Evolutionary conservation across 352 stramenopile genomes (phyloP).

Genomic region (Pseudoperonospora humuli): DNA sequence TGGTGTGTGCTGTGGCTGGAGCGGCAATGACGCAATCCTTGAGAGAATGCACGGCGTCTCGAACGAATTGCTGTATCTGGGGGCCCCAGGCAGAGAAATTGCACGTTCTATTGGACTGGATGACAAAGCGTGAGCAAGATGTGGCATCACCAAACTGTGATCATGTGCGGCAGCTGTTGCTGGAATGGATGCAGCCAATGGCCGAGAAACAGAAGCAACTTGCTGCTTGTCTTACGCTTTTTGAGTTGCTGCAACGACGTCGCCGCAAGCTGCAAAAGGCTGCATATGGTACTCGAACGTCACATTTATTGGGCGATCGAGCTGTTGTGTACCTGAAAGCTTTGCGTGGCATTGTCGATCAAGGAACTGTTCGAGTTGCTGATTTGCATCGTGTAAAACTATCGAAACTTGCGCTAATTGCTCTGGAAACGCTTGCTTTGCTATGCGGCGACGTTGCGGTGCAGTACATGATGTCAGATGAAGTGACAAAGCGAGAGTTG

Average conservation of each 20-base stretch:
- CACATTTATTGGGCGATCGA: constrained; percentile 7
- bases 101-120: constrained; percentile 48
- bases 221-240: constrained; percentile 42
- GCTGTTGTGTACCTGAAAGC: constrained; percentile 13
- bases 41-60: constrained; percentile 33
- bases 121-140: constrained; percentile 15
- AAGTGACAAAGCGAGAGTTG: constrained; percentile 1
- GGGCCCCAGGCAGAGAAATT: constrained; percentile 35
- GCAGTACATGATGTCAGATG: constrained; percentile 11
- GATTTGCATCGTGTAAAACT: constrained; percentile 28
- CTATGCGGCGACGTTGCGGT: constrained; percentile 27
- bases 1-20: constrained; percentile 34
- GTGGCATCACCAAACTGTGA: not conserved
- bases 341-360: constrained; percentile 10
- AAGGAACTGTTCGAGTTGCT: constrained; percentile 10
- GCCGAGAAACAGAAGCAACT: constrained; percentile 45
- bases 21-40: constrained; percentile 38
- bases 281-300: not conserved
- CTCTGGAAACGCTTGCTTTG: constrained; percentile 43
- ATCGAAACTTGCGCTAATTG: constrained; percentile 44
- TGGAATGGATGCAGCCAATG: constrained; percentile 24
- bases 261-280: constrained; percentile 7
- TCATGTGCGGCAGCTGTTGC: constrained; percentile 27
- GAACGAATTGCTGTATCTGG: constrained; percentile 55
- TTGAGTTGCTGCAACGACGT: constrained; percentile 48